Evolutionary conservation across 768 basidiomycete genomes (phyloP), one percentile per base, ranked within the genome.

Genomic region (Roridomyces roridus): DNA sequence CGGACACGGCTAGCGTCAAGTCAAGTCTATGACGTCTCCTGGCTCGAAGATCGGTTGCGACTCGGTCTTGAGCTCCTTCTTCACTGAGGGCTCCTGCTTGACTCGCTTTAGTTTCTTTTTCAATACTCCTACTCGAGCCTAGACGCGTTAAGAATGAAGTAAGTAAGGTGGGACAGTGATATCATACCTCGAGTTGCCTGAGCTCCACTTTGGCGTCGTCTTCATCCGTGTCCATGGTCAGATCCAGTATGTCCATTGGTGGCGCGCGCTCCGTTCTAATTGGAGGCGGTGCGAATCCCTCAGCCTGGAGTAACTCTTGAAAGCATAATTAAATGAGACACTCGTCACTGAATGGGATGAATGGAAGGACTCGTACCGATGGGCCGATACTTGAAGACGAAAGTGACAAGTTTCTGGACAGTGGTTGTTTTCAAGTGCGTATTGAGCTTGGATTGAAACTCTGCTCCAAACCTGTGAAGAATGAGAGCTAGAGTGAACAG

Each of bases 1-100:
- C n/a, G n/a, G n/a, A n/a, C n/a, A n/a, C n/a, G n/a, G n/a, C n/a
- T n/a, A n/a, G n/a, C n/a, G 20, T 59, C 58, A 59, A 34, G 58
- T 59, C 46, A 59, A 41, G 28, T 59, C 58, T 18, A 59, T 54
- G 15, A 59, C 37, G 26, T 59, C 58, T 7, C 58, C 58, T 1
- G 51, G 42, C 17, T 18, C 34, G 15, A 59, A 54, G 15, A 39
- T 26, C 11, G 42, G 39, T 3, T 17, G 42, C 21, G 18, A 18
- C 18, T 52, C 55, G 6, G 31, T 31, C 39, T 57, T 57, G 21
- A 51, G 36, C 35, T 58, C 57, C 51, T 44, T 52, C 51, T 58
- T 58, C 11, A 58, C 51, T 15, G 26, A 18, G 20, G 50, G 39
- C 28, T 59, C 57, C 15, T n/a, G 23, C 14, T 54, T 53, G 29